A percentile compares a stretch with the other conserved stretches of the same genome.
Evolutionary conservation across 371 early-diverging fungal genomes (phyloP).

Genomic region (Rhizomucor miehei): DNA sequence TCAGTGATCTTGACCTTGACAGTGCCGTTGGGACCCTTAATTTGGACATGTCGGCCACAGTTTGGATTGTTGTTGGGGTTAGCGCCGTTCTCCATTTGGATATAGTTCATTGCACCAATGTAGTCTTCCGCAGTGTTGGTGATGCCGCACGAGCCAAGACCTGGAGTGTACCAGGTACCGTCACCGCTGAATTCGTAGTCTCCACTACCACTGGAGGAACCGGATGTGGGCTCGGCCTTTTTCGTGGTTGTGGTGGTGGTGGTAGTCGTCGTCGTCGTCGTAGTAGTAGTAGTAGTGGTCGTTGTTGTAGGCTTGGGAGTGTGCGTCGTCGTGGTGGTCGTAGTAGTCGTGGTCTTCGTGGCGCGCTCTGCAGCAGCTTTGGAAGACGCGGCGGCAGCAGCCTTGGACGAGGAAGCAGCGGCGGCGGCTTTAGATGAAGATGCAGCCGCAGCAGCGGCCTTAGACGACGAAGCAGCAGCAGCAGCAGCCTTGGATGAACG

Average conservation of each 20-base stretch:
- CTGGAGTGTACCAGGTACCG: constrained; percentile 31
- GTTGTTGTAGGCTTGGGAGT: constrained; percentile 6
- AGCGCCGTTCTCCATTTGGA: constrained; percentile 29
- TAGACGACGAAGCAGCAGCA: neutral
- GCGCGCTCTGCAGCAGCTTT: neutral
- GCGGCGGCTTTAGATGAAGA: neutral
- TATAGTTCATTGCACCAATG: constrained; percentile 35
- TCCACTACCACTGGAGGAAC: constrained; percentile 2
- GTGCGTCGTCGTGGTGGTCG: neutral
- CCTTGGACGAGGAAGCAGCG: neutral
- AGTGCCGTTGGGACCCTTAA: constrained; percentile 28
- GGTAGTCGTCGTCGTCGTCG: constrained; percentile 1
- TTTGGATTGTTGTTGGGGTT: constrained; percentile 42
- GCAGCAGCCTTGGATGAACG: constrained; percentile 1
- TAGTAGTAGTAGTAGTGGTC: constrained; percentile 9
- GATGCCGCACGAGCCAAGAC: constrained; percentile 34
- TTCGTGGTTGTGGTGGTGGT: constrained; percentile 8
- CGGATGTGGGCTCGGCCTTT: constrained; percentile 1
- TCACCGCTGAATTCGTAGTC: constrained; percentile 24
- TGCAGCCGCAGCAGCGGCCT: constrained; percentile 2
- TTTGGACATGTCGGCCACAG: constrained; percentile 20
- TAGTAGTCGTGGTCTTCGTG: neutral
- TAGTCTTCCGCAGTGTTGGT: constrained; percentile 18
- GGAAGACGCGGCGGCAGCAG: neutral
- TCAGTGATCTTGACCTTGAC: constrained; percentile 29